These are phyloP conservation scores for Linnemannia hyalina DNA, from an alignment of 192 early-diverging fungal genomes.

Conservation along the genomic window DNA sequence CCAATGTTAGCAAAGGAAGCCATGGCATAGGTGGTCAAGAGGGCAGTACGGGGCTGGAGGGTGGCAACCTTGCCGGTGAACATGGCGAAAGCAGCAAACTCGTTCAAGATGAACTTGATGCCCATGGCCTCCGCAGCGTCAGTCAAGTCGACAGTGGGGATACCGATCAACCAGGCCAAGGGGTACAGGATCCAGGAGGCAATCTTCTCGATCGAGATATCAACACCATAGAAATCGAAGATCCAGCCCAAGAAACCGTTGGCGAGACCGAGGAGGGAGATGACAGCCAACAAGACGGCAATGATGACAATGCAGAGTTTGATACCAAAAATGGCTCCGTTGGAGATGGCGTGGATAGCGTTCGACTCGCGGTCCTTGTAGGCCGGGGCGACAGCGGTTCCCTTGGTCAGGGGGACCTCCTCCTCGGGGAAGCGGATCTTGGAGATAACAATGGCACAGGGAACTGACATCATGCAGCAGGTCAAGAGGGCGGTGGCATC, in stretches of 20 bases:
- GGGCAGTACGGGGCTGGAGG: conserved; percentile 63
- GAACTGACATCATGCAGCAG: conserved; percentile 93
- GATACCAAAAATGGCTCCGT: conserved; percentile 88
- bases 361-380: conserved; percentile 76
- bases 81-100: conserved; percentile 86
- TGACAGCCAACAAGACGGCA: conserved; percentile 81
- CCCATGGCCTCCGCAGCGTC: conserved; percentile 57
- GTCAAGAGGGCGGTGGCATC: conserved; percentile 78
- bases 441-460: conserved; percentile 84
- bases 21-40: conserved; percentile 81
- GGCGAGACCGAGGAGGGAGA: conserved; percentile 76
- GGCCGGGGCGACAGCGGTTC: conserved; percentile 71
- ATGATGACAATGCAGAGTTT: conserved; percentile 80
- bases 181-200: conserved; percentile 79
- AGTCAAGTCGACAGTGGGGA: conserved; percentile 48
- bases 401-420: conserved; percentile 82
- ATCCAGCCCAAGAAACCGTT: conserved; percentile 82
- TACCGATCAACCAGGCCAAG: conserved; percentile 72
- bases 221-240: conserved; percentile 72
- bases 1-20: conserved; percentile 90
- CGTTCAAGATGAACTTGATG: conserved; percentile 88
- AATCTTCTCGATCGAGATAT: conserved; percentile 76
- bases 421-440: conserved; percentile 90
- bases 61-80: conserved; percentile 58
- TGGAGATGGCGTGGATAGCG: conserved; percentile 83